Percentiles rank a stretch among this genome's conserved stretches.
phyloP scores from a whole-genome alignment of 192 early-diverging fungal species.

The Dissophora ornata region DNA sequence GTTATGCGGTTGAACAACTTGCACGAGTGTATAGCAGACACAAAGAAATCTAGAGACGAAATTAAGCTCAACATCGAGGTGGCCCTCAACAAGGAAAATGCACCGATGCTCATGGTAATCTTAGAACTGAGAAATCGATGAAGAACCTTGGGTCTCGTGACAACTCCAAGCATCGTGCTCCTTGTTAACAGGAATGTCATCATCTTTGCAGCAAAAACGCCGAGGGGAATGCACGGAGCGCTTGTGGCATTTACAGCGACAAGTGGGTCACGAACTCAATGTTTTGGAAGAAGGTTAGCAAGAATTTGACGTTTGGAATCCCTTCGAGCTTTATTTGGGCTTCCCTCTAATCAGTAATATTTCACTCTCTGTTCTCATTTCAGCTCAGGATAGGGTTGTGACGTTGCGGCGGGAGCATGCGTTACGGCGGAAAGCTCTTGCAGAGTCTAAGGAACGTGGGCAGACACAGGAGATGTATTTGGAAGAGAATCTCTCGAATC shows the following conservation, averaged over 20 bases:
- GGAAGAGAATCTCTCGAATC: constrained; percentile 58
- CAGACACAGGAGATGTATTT: constrained; percentile 59
- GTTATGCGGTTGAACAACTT: constrained; percentile 61
- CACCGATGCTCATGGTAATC: constrained; percentile 43
- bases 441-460: constrained; percentile 50
- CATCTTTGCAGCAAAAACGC: constrained; percentile 48
- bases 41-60: constrained; percentile 54
- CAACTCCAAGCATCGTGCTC: background rate
- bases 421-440: constrained; percentile 41
- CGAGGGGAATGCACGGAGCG: constrained; percentile 43
- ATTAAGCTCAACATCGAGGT: constrained; percentile 56
- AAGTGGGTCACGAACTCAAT: constrained; percentile 55
- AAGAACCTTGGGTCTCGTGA: no score
- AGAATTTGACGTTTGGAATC: no score
- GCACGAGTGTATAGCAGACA: constrained; percentile 58
- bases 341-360: no score
- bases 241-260: constrained; percentile 49
- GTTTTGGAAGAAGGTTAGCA: constrained; percentile 52
- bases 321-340: no score
- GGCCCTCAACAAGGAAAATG: constrained; percentile 52
- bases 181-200: no score
- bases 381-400: constrained; percentile 46
- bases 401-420: constrained; percentile 46
- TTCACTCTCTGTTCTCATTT: no score
- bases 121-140: background rate